Percentiles rank a stretch among this genome's conserved stretches.
Conservation (phyloP, 225 moss, liverwort and hornwort species). For the Straminergon stramineum region DNA sequence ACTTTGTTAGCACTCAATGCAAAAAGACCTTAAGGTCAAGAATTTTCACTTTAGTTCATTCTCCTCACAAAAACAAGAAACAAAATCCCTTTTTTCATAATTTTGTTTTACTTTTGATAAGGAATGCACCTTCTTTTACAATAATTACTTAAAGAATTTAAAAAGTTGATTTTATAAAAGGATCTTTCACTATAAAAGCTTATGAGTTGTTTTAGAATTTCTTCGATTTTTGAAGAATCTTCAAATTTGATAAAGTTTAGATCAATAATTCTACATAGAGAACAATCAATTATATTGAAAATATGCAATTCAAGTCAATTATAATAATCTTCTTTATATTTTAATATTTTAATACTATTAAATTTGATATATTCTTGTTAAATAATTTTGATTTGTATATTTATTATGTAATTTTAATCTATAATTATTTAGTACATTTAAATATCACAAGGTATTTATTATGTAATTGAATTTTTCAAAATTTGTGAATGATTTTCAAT, state of each 20-base stretch:
- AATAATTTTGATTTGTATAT: too few relatives aligned
- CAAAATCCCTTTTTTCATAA: too few relatives aligned
- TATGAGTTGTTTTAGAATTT: neutral
- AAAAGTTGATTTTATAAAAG: neutral
- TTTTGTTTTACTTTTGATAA: neutral
- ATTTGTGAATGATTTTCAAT: neutral
- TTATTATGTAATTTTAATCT: too few relatives aligned
- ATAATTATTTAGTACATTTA: too few relatives aligned
- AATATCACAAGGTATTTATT: too few relatives aligned
- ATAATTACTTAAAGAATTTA: neutral
- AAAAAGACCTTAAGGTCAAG: neutral
- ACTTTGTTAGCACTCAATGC: neutral
- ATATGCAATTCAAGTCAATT: too few relatives aligned
- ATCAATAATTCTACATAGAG: neutral
- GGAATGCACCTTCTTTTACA: neutral
- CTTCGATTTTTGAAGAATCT: too few relatives aligned
- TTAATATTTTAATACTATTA: too few relatives aligned
- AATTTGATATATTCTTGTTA: too few relatives aligned
- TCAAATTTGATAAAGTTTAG: neutral
- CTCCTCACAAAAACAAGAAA: too few relatives aligned
- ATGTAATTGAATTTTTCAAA: too few relatives aligned
- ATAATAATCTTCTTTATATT: too few relatives aligned
- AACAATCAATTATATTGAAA: neutral
- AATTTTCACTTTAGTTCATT: neutral
- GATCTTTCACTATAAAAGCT: neutral